These are phyloP conservation scores for Vaccinium corymbosum DNA, from an alignment of 148 eudicot genomes.

Conservation along the genomic window DNA sequence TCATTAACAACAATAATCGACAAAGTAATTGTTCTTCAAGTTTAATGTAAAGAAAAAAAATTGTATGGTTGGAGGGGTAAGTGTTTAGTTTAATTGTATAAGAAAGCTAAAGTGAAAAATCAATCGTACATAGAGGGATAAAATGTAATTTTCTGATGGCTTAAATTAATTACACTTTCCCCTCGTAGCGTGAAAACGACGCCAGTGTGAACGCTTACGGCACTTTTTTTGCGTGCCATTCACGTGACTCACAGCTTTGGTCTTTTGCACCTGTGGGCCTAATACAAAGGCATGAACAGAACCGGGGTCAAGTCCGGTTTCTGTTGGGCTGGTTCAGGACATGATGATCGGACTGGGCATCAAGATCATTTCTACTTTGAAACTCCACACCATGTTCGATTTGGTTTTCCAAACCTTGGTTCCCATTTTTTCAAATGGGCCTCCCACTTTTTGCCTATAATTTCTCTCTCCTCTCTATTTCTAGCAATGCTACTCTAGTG, in stretches of 20 bases:
- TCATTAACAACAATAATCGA: neutral
- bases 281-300: too few species aligned
- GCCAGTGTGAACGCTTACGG: neutral
- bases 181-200: slow-evolving; percentile 16
- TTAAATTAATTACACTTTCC: neutral
- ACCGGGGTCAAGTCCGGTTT: too few species aligned
- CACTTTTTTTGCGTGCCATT: neutral
- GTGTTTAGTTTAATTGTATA: neutral
- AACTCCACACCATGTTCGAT: too few species aligned
- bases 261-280: neutral
- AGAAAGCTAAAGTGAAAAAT: neutral
- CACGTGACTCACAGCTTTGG: neutral
- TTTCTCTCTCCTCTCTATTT: too few species aligned
- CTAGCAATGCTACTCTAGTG: too few species aligned
- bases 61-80: neutral
- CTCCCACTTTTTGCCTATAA: too few species aligned
- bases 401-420: too few species aligned
- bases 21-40: neutral
- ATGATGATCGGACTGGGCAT: too few species aligned
- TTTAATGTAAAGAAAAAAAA: too few species aligned
- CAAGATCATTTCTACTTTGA: too few species aligned
- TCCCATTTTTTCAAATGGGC: too few species aligned
- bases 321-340: too few species aligned
- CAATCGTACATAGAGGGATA: neutral
- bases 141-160: neutral